Conservation (phyloP, 1,139 yeast genomes). For the Hemisphaericaspora lyxosophila region DNA sequence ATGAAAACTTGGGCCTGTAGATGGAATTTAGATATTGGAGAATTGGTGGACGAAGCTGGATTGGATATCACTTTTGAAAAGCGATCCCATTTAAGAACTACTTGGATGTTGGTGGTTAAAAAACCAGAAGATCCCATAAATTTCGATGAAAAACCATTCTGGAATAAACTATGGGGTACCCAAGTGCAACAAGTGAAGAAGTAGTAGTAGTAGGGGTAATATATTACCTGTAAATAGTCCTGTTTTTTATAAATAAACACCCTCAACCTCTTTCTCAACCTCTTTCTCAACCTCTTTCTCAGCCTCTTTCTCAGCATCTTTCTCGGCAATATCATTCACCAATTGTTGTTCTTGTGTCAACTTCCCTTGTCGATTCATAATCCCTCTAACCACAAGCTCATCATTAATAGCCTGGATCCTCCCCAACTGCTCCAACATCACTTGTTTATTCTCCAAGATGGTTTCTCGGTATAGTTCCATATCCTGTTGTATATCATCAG, state of each 20-base stretch:
- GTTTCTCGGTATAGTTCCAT: conserved; percentile 28
- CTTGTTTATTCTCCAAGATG: conserved; percentile 34
- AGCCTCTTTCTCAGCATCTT: conserved; percentile 8
- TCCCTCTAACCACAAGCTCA: conserved; percentile 31
- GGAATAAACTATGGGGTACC: conserved; percentile 44
- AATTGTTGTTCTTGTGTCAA: conserved; percentile 10
- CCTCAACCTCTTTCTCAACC: conserved; percentile 11
- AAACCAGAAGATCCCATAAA: conserved; percentile 61
- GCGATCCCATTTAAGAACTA: conserved; percentile 89
- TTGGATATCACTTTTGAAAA: conserved; percentile 77
- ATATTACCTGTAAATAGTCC: conserved; percentile 9
- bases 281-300: conserved; percentile 5
- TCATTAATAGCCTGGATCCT: conserved; percentile 22
- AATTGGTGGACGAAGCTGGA: conserved; percentile 78
- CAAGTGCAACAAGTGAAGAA: conserved; percentile 17
- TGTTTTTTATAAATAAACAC: conserved; percentile 13
- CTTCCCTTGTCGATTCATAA: conserved; percentile 13
- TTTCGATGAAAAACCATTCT: conserved; percentile 43
- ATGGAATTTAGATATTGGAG: conserved; percentile 94
- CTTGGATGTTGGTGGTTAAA: conserved; percentile 81
- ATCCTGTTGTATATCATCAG: conserved; percentile 21
- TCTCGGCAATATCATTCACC: conserved; percentile 9
- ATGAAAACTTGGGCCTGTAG: conserved; percentile 95
- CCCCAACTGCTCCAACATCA: conserved; percentile 28
- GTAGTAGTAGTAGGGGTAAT: conserved; percentile 11